Conservation (phyloP, 495 filamentous ascomycete genomes). For the Talaromyces borbonicus region DNA sequence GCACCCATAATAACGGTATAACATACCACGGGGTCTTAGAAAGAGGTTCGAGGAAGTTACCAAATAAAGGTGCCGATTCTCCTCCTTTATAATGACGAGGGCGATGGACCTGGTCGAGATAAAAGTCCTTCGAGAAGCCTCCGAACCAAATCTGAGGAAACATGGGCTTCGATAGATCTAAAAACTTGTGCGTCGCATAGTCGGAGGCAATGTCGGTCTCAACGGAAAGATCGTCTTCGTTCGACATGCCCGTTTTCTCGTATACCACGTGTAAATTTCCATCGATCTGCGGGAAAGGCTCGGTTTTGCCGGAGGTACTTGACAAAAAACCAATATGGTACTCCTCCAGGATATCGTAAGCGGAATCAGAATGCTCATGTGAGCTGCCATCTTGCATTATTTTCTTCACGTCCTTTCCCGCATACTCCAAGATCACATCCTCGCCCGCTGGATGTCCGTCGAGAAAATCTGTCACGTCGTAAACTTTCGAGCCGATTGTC, state of each 20-base stretch:
- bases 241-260: slow-evolving; percentile 73
- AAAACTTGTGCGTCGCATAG: slow-evolving; percentile 81
- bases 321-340: slow-evolving; percentile 72
- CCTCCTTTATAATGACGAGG: slow-evolving; percentile 92
- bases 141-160: slow-evolving; percentile 83
- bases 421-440: slow-evolving; percentile 83
- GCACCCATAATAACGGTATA: slow-evolving; percentile 80
- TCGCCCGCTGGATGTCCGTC: slow-evolving; percentile 83
- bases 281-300: slow-evolving; percentile 35
- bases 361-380: slow-evolving; percentile 77
- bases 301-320: slow-evolving; percentile 19
- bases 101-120: slow-evolving; percentile 90
- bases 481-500: slow-evolving; percentile 79
- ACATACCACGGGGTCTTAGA: slow-evolving; percentile 91
- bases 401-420: slow-evolving; percentile 71
- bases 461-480: slow-evolving; percentile 87
- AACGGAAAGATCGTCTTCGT: slow-evolving; percentile 72
- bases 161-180: slow-evolving; percentile 80
- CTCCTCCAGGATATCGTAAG: slow-evolving; percentile 86
- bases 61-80: slow-evolving; percentile 86
- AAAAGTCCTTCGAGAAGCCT: slow-evolving; percentile 86
- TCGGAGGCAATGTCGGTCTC: slow-evolving; percentile 70
- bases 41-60: slow-evolving; percentile 93
- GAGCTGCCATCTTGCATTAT: slow-evolving; percentile 79
- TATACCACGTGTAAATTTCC: slow-evolving; percentile 44